Evolutionary conservation across 257 asterid species (phyloP), one percentile per base, ranked within the genome.

Genomic region (Nicotiana benthamiana): DNA sequence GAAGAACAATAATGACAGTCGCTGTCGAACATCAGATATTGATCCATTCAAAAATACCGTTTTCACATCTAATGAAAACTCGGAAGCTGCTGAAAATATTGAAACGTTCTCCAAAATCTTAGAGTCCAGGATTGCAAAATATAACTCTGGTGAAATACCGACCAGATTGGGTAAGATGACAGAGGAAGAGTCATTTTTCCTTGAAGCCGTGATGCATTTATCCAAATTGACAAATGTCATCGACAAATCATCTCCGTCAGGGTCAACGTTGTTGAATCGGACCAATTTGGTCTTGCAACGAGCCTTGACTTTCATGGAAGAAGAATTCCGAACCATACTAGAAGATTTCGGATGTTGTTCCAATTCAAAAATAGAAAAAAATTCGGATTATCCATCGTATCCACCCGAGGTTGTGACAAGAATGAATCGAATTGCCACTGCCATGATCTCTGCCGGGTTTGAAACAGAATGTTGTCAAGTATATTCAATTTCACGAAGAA

Each of bases 261-360:
- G 83, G 43, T 27, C 88, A 9, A 66, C 15, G 43, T 81, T 87
- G 13, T 65, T 88, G 43, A 88, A 93, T 64, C 87, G 82, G 8
- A 90, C 90, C 52, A 89, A 93, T 83, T 70, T 65, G 11, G 89
- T 93, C 74, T 62, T 95, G 59, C 95, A 93, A 12, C 87, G 77
- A 12, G 97, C 98, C n/a, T 91, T 89, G 98, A 85, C 86, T 43
- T 88, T 92, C 40, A 68, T 95, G 75, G 98, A 95, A 75, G 97
- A 93, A 24, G 97, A 91, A 79, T 85, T 95, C 24, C 88, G 94
- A 0, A 40, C 70, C 0, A n/a, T 92, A 63, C 62, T 95, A 70
- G 98, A 93, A 18, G 91, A 90, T 82, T 80, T 90, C 2, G 80
- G 52, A 54, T 67, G 30, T 46, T 57, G 46, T 22, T 4, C 53